Evolutionary conservation across 768 basidiomycete species (phyloP), one percentile per base, ranked within the genome.

Genomic region (Trametes punicea): DNA sequence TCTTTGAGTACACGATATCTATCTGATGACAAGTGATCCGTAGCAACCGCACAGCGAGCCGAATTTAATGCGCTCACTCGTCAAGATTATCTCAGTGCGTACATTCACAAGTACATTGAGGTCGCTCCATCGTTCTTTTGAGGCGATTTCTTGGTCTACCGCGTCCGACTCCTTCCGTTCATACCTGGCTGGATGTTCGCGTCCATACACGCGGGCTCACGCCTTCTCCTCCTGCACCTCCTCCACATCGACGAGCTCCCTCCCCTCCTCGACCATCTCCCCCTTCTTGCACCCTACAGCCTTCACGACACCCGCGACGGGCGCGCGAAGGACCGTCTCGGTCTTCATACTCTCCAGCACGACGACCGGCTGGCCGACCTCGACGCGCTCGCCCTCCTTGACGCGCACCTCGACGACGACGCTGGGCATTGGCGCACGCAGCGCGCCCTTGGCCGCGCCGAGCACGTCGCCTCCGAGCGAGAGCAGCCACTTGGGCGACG

Each of bases 261-360:
- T 76, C 4, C 92, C 91, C 66, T 96, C 93, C 61, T 90, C 88
- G 0, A 96, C 93, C 84, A 94, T 92, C 70, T 94, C 89, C 2
- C 94, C 94, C 64, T 88, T 87, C 70, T 74, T 79, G 66, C 90
- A 94, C 13, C 81, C 82, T 13, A 96, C 81, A 41, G 79, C 75
- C 63, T 77, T 83, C 7, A 96, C 85, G 5, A 84, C 73, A 4
- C 93, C 94, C 33, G 79, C 74, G 7, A 74, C 75, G 56, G 84
- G 79, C 13, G 91, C 84, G 51, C 92, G 77, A 60, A 97, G 70
- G 38, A 92, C 88, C 34, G 89, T 95, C 73, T 96, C 93, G 61
- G 93, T 97, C 82, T 98, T 98, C 94, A 97, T 98, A 66, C 93
- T 96, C 74, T 96, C 94, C 66, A 96, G 72, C 5, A 95, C 83